Evolutionary conservation across 768 basidiomycete genomes (phyloP).

Genomic region (Boletus patriciae): DNA sequence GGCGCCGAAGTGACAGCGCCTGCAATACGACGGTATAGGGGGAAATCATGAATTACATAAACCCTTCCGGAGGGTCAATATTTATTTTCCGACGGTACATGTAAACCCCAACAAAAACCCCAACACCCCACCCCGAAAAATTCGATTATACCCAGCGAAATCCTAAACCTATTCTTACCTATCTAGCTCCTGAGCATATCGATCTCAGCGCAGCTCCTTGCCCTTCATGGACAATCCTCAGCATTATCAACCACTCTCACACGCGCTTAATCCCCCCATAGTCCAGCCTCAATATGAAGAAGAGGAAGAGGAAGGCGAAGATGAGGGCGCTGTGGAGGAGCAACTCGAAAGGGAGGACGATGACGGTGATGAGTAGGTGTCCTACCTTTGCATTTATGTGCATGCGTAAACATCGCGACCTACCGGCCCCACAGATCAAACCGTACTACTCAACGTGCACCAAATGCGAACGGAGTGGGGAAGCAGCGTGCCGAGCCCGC

Average conservation of each 20-base stretch:
- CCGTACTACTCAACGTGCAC: slow-evolving; percentile 15
- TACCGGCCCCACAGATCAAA: slow-evolving; percentile 23
- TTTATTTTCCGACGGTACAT: slow-evolving; percentile 28
- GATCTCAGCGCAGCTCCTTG: slow-evolving; percentile 7
- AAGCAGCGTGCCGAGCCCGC: slow-evolving; percentile 27
- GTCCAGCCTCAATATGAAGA: slow-evolving; percentile 43
- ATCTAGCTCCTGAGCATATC: slow-evolving; percentile 27
- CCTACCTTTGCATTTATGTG: slow-evolving; percentile 11
- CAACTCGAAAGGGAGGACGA: slow-evolving; percentile 55
- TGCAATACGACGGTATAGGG: no score
- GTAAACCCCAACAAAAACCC: slow-evolving; percentile 31
- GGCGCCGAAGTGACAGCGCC: no score
- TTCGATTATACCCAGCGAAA: slow-evolving; percentile 34
- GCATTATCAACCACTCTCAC: slow-evolving; percentile 78
- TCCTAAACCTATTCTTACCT: slow-evolving; percentile 22
- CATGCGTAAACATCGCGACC: slow-evolving; percentile 6
- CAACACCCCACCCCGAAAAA: slow-evolving; percentile 30
- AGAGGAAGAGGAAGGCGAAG: slow-evolving; percentile 70
- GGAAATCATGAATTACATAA: slow-evolving; percentile 21
- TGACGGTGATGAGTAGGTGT: slow-evolving; percentile 36
- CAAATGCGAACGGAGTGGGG: slow-evolving; percentile 15
- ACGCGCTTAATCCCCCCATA: slow-evolving; percentile 64
- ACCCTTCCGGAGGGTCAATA: slow-evolving; percentile 16
- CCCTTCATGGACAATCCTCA: slow-evolving; percentile 63
- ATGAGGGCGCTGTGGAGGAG: slow-evolving; percentile 71